phyloP scores from a whole-genome alignment of 1,284 basidiomycete genomes.

The Trichosporon inkin region DNA sequence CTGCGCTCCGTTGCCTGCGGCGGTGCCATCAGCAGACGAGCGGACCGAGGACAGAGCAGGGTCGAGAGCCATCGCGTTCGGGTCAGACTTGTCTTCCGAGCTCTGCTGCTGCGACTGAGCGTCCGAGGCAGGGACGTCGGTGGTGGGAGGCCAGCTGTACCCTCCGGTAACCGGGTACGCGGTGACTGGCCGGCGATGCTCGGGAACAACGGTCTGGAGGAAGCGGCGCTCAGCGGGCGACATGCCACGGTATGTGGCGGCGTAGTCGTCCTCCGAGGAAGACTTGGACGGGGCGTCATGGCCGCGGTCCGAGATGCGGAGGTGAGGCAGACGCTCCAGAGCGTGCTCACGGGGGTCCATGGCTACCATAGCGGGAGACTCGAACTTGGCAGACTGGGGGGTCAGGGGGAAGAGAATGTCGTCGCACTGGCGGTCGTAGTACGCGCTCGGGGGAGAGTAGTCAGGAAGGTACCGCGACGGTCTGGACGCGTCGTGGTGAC shows the following conservation, averaged over 20 bases:
- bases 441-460: not conserved
- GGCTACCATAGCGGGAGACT: constrained; percentile 17
- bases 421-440: constrained; percentile 5
- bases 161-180: constrained; percentile 28
- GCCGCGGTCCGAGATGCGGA: constrained; percentile 17
- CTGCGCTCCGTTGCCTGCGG: constrained; percentile 5
- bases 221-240: constrained; percentile 23
- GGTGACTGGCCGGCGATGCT: constrained; percentile 19
- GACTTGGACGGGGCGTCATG: constrained; percentile 9
- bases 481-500: constrained; percentile 2
- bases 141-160: constrained; percentile 19
- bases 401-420: constrained; percentile 17
- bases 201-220: constrained; percentile 20
- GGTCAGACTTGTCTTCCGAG: constrained; percentile 14
- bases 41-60: constrained; percentile 35
- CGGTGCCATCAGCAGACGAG: constrained; percentile 21
- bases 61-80: constrained; percentile 27
- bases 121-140: constrained; percentile 10
- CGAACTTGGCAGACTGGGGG: constrained; percentile 12
- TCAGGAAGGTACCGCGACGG: not conserved
- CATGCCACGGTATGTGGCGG: constrained; percentile 12
- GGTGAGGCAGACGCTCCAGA: constrained; percentile 17
- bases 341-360: constrained; percentile 14
- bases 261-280: not conserved
- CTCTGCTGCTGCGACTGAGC: constrained; percentile 8